phyloP scores from a whole-genome alignment of 805 yeast species.

The Ogataea pignaliae region DNA sequence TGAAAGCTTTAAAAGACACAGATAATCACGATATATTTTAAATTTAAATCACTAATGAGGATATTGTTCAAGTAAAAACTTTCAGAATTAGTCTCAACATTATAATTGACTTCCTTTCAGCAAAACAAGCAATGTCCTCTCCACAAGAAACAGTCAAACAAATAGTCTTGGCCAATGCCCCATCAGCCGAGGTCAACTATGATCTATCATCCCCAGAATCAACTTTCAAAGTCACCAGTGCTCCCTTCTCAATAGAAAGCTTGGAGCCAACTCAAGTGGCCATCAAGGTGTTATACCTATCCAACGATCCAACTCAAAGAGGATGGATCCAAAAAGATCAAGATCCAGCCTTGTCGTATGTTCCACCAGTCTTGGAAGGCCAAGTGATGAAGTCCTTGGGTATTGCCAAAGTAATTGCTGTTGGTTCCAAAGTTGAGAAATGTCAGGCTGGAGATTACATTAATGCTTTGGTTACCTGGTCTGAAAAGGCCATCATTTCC shows the following conservation, averaged over 20 bases:
- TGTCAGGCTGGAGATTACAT: slow-evolving; percentile 43
- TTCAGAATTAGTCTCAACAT: too few species aligned
- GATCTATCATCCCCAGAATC: slow-evolving; percentile 10
- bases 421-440: slow-evolving; percentile 32
- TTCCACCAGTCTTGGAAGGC: slow-evolving; percentile 37
- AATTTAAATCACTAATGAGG: too few species aligned
- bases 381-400: slow-evolving; percentile 44
- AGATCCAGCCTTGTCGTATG: slow-evolving; percentile 30
- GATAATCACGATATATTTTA: too few species aligned
- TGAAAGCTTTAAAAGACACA: too few species aligned
- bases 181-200: slow-evolving; percentile 1
- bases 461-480: slow-evolving; percentile 40
- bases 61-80: too few species aligned
- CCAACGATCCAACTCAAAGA: slow-evolving; percentile 63
- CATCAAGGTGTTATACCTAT: slow-evolving; percentile 41
- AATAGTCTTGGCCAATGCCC: slow-evolving; percentile 1
- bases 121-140: too few species aligned
- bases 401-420: slow-evolving; percentile 44
- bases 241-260: slow-evolving; percentile 1
- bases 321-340: slow-evolving; percentile 44
- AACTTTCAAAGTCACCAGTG: slow-evolving; percentile 11
- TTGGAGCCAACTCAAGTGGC: slow-evolving; percentile 28
- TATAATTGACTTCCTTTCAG: too few species aligned
- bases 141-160: not conserved
- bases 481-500: slow-evolving; percentile 38